Conservation (phyloP, 176 grass and related monocot genomes). For the Oryza longistaminata region DNA sequence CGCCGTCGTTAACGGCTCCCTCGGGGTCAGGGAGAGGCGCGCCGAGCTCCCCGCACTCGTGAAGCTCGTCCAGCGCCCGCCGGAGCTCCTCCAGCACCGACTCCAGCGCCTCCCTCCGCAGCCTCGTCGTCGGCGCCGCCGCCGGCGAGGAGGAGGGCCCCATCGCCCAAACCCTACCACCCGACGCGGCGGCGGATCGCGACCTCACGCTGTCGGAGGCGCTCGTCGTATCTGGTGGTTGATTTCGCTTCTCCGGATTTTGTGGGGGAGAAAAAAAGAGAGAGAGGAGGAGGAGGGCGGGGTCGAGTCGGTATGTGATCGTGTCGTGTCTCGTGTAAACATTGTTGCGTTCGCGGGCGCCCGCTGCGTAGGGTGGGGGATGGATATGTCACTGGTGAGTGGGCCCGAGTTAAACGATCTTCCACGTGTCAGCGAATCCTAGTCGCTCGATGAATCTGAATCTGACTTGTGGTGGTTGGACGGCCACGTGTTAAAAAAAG, state of each 20-base stretch:
- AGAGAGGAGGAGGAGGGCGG: too few species aligned
- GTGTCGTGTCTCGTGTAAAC: too few species aligned
- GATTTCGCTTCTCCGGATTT: background rate
- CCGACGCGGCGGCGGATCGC: background rate
- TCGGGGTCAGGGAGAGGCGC: constrained; percentile 1
- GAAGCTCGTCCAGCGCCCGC: constrained; percentile 53
- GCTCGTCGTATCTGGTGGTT: background rate
- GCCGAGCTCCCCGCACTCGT: constrained; percentile 41
- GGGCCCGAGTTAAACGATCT: too few species aligned
- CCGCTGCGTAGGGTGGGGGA: too few species aligned
- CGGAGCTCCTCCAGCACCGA: constrained; percentile 59
- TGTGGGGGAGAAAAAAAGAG: background rate
- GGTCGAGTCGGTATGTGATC: too few species aligned
- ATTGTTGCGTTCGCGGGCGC: too few species aligned
- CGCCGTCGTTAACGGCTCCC: background rate
- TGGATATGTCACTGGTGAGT: too few species aligned
- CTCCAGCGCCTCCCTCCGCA: constrained; percentile 58
- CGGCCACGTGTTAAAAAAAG: too few species aligned
- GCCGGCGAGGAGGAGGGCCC: background rate
- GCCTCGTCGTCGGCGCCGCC: constrained; percentile 17
- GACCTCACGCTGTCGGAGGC: background rate
- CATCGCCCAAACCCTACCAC: background rate
- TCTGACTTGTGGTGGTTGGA: too few species aligned
- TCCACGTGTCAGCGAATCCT: too few species aligned
- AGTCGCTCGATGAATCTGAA: too few species aligned